These are phyloP conservation scores for Pythium biforme DNA, from an alignment of 352 stramenopile species.

Conservation along the genomic window DNA sequence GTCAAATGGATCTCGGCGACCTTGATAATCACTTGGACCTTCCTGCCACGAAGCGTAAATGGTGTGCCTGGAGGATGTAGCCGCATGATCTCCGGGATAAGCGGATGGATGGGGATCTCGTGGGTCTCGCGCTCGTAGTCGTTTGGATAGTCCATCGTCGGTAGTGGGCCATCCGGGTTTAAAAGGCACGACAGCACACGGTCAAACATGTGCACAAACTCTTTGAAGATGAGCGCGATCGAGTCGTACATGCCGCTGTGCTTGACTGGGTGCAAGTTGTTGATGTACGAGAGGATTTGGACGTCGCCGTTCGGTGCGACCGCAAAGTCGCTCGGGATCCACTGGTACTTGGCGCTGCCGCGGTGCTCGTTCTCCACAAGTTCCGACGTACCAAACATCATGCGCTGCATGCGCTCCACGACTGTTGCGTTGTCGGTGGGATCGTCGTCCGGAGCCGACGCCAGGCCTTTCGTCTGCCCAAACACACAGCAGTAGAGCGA, in stretches of 20 bases:
- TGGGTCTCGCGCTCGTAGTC: constrained; percentile 22
- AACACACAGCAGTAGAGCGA: constrained; percentile 63
- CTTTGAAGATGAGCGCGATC: constrained; percentile 26
- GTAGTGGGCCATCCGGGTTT: not conserved
- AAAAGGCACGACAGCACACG: constrained; percentile 18
- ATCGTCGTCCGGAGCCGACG: not conserved
- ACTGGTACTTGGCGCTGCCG: constrained; percentile 24
- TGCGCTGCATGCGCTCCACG: constrained; percentile 34
- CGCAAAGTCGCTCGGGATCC: constrained; percentile 32
- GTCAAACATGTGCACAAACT: constrained; percentile 38
- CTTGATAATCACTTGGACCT: constrained; percentile 41
- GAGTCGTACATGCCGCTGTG: constrained; percentile 25
- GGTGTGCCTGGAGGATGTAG: not conserved
- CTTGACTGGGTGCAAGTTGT: constrained; percentile 35
- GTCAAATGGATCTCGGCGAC: constrained; percentile 34
- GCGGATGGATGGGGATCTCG: constrained; percentile 14
- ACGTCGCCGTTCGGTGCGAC: constrained; percentile 22
- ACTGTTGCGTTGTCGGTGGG: not conserved
- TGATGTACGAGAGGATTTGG: constrained; percentile 36
- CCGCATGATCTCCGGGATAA: constrained; percentile 12
- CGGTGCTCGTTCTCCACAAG: constrained; percentile 22
- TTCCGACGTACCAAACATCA: constrained; percentile 25
- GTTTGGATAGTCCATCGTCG: not conserved
- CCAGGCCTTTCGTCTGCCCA: constrained; percentile 26
- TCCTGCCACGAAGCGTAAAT: constrained; percentile 15